phyloP scores from a whole-genome alignment of 2,329 filamentous ascomycete genomes.

The Rhexocercosporidium sp. region DNA sequence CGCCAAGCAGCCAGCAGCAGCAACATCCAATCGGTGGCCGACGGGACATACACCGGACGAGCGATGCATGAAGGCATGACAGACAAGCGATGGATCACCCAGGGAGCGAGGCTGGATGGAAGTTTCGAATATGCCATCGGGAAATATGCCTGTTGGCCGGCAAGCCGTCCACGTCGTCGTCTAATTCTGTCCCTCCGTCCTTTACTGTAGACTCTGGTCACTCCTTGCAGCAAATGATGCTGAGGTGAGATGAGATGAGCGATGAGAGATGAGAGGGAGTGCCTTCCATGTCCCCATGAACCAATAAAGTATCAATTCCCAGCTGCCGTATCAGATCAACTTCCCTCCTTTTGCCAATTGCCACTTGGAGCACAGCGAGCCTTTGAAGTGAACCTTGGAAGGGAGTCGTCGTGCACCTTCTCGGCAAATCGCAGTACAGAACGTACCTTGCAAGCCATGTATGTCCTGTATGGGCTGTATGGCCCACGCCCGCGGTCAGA shows the following conservation, averaged over 20 bases:
- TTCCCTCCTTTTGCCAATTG: not conserved
- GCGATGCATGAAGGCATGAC: not conserved
- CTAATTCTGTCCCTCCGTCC: no score
- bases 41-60: not conserved
- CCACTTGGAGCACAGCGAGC: no score
- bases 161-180: not conserved
- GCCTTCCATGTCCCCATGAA: not conserved
- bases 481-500: conserved; percentile 1
- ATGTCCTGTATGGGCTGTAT: not conserved
- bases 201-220: no score
- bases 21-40: not conserved
- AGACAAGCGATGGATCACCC: not conserved
- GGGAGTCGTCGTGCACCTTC: not conserved
- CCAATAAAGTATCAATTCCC: conserved; percentile 2
- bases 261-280: not conserved
- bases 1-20: not conserved
- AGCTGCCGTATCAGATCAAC: not conserved
- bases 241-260: not conserved
- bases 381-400: no score
- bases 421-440: not conserved
- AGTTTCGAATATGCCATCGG: conserved; percentile 8
- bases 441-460: no score
- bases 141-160: not conserved
- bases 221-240: not conserved
- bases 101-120: not conserved